Conservation (phyloP, 495 filamentous ascomycete species). For the Hypoxylon rickii region DNA sequence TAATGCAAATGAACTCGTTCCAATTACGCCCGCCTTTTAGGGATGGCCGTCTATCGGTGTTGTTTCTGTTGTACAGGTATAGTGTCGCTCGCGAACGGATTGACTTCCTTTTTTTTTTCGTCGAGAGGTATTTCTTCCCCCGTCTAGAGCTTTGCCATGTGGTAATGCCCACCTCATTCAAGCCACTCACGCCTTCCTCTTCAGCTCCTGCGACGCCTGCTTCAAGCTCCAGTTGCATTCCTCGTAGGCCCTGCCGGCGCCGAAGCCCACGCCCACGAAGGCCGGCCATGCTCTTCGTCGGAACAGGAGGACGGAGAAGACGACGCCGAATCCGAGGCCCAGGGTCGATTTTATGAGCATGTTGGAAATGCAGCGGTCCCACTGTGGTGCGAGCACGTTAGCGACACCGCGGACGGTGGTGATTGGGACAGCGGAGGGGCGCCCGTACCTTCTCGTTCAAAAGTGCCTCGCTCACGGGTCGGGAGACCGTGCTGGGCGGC, state of each 20-base stretch:
- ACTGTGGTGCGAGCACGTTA: constrained; percentile 60
- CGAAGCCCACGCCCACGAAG: constrained; percentile 89
- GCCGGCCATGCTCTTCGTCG: constrained; percentile 97
- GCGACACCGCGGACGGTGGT: neutral
- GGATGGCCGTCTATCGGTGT: constrained; percentile 29
- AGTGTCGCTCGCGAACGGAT: constrained; percentile 14
- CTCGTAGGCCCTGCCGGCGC: constrained; percentile 93
- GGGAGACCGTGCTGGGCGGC: constrained; percentile 51
- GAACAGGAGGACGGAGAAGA: constrained; percentile 98
- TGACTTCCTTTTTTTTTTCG: constrained; percentile 17
- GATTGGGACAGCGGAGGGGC: neutral
- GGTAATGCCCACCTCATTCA: neutral
- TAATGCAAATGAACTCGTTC: constrained; percentile 13
- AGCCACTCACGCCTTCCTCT: constrained; percentile 47
- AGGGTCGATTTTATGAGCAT: constrained; percentile 92
- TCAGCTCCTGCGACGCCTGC: constrained; percentile 55
- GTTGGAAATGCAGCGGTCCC: constrained; percentile 97
- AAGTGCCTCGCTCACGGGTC: constrained; percentile 90
- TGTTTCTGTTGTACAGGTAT: constrained; percentile 33
- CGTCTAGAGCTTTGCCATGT: too few relatives aligned
- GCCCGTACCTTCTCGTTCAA: constrained; percentile 90
- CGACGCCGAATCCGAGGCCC: constrained; percentile 92
- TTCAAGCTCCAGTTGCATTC: constrained; percentile 76
- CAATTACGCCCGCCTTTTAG: constrained; percentile 14
- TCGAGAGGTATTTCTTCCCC: constrained; percentile 9